A percentile compares a stretch with the other conserved stretches of the same genome.
phyloP scores from a whole-genome alignment of 495 filamentous ascomycete species.

The Choiromyces venosus region DNA sequence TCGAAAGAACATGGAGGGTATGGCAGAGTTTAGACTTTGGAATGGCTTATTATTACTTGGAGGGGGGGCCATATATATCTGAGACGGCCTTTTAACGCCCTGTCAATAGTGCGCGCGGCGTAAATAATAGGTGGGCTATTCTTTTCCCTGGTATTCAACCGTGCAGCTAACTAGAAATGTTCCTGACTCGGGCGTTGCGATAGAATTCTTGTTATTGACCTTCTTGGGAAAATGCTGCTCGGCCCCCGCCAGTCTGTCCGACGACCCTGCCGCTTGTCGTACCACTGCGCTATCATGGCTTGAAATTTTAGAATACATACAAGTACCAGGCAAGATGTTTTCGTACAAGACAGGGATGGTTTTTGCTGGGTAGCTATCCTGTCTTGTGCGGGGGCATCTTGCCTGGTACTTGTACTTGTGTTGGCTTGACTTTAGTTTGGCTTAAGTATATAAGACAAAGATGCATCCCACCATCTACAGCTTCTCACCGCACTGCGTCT shows the following conservation, averaged over 20 bases:
- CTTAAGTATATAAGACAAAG: conserved; percentile 16
- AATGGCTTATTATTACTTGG: background rate
- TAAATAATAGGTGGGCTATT: background rate
- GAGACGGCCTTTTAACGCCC: background rate
- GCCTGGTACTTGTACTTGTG: too few species aligned
- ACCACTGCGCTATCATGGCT: background rate
- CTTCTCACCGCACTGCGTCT: conserved; percentile 16
- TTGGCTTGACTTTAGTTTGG: background rate
- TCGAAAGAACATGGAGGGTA: background rate
- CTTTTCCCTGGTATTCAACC: background rate
- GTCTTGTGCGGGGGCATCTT: too few species aligned
- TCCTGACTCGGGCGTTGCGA: too few species aligned
- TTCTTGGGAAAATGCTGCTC: background rate
- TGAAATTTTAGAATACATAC: background rate
- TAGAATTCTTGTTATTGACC: background rate
- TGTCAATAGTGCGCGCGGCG: background rate
- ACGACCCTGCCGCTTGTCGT: background rate
- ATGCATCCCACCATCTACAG: conserved; percentile 7
- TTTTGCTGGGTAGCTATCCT: too few species aligned
- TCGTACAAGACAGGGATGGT: too few species aligned
- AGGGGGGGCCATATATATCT: background rate
- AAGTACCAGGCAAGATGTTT: too few species aligned
- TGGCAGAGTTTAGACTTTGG: background rate
- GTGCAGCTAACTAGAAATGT: too few species aligned
- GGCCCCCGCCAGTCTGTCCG: background rate